A percentile compares a stretch with the other conserved stretches of the same genome.
These are phyloP conservation scores for Sporothrix luriei DNA, from an alignment of 2,329 filamentous ascomycete genomes.

Conservation along the genomic window DNA sequence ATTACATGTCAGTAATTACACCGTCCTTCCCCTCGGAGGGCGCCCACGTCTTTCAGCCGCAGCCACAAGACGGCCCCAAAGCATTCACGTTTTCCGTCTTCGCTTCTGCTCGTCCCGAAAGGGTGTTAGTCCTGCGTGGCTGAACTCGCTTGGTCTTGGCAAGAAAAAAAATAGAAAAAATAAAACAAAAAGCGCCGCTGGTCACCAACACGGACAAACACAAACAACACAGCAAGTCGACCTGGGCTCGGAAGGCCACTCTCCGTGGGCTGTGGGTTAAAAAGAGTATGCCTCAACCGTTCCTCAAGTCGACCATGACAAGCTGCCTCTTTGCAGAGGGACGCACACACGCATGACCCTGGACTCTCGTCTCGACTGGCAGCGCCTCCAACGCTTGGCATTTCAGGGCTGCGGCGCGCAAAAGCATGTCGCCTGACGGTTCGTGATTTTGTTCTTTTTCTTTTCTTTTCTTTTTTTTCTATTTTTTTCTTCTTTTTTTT, in stretches of 20 bases:
- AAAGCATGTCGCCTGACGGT: too few relatives aligned
- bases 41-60: conserved; percentile 1
- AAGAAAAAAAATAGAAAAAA: too few relatives aligned
- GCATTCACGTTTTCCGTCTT: background rate
- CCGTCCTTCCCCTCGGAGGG: background rate
- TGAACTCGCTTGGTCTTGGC: too few relatives aligned
- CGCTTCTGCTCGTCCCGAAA: background rate
- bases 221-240: too few relatives aligned
- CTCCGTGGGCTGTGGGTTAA: too few relatives aligned
- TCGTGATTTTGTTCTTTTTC: too few relatives aligned
- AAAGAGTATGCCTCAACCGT: conserved; percentile 7
- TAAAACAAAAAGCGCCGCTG: too few relatives aligned
- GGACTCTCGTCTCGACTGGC: background rate
- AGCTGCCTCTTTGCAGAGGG: conserved; percentile 9
- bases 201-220: too few relatives aligned
- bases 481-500: too few relatives aligned
- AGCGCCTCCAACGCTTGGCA: conserved; percentile 12
- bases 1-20: background rate
- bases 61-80: background rate
- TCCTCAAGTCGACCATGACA: background rate
- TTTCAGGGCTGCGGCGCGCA: background rate
- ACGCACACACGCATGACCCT: background rate
- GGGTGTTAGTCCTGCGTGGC: too few relatives aligned
- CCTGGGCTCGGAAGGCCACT: too few relatives aligned
- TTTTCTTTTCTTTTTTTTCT: too few relatives aligned